These are phyloP conservation scores for Talaromyces ruber DNA, from an alignment of 495 filamentous ascomycete species.

Conservation along the genomic window DNA sequence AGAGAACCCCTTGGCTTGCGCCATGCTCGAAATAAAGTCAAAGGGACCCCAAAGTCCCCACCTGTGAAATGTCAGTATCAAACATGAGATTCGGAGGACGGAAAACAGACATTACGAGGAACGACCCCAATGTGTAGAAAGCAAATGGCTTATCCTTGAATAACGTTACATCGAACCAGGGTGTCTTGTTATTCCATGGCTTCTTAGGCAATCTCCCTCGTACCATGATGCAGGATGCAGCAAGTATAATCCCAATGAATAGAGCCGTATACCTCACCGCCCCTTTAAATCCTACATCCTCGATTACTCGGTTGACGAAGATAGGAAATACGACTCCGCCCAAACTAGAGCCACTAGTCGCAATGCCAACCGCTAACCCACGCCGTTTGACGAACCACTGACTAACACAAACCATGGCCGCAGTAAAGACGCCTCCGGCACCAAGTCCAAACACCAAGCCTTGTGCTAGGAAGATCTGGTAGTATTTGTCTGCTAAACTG, in stretches of 20 bases:
- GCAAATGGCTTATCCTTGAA: slow-evolving; percentile 20
- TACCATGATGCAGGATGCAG: slow-evolving; percentile 13
- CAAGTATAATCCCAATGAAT: slow-evolving; percentile 20
- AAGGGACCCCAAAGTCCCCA: slow-evolving; percentile 24
- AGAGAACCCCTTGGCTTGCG: slow-evolving; percentile 12
- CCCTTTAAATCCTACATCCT: slow-evolving; percentile 14
- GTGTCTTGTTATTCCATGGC: slow-evolving; percentile 16
- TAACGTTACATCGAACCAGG: slow-evolving; percentile 20
- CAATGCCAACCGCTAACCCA: slow-evolving; percentile 21
- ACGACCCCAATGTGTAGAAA: slow-evolving; percentile 19
- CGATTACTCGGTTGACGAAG: slow-evolving; percentile 14
- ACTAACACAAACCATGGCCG: slow-evolving; percentile 16
- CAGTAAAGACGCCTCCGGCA: slow-evolving; percentile 22
- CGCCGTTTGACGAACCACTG: slow-evolving; percentile 43
- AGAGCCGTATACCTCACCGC: slow-evolving; percentile 21
- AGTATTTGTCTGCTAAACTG: slow-evolving; percentile 23
- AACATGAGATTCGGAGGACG: neutral
- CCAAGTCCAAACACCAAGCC: slow-evolving; percentile 28
- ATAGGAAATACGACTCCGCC: slow-evolving; percentile 30
- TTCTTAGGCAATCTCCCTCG: slow-evolving; percentile 17
- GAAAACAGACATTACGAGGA: slow-evolving; percentile 14
- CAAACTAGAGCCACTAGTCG: slow-evolving; percentile 19
- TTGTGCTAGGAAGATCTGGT: slow-evolving; percentile 26
- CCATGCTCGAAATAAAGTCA: slow-evolving; percentile 19
- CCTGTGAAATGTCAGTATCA: slow-evolving; percentile 9